These are phyloP conservation scores for Pistacia integerrima DNA, from an alignment of 345 rosid species.

Conservation along the genomic window DNA sequence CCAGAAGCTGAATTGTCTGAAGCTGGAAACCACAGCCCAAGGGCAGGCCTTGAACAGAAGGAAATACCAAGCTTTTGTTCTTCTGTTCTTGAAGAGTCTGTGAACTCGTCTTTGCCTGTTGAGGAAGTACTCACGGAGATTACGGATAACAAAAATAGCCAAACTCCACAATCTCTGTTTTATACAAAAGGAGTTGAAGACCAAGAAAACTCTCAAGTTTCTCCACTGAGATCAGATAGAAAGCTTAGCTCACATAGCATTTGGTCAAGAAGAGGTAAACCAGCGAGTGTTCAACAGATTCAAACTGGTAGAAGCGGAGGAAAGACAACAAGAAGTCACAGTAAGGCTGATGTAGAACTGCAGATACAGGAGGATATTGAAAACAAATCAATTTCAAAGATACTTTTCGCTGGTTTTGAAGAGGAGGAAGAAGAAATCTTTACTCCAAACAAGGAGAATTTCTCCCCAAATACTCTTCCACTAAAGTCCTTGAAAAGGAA, in stretches of 20 bases:
- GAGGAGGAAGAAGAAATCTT: constrained; percentile 57
- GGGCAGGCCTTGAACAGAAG: constrained; percentile 23
- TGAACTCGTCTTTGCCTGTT: constrained; percentile 30
- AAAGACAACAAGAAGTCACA: constrained; percentile 31
- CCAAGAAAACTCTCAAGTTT: constrained; percentile 38
- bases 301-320: constrained; percentile 51
- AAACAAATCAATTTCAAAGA: constrained; percentile 29
- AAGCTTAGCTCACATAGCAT: constrained; percentile 40
- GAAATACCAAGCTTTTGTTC: constrained; percentile 17
- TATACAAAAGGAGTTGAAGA: constrained; percentile 30
- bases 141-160: constrained; percentile 34
- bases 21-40: constrained; percentile 14
- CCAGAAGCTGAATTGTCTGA: constrained; percentile 7
- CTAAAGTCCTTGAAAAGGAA: constrained; percentile 48
- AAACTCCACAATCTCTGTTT: constrained; percentile 35
- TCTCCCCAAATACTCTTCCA: constrained; percentile 58
- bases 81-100: constrained; percentile 33
- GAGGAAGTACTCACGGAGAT: constrained; percentile 28
- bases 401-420: constrained; percentile 35
- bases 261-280: constrained; percentile 87
- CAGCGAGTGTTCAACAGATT: constrained; percentile 52
- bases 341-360: constrained; percentile 33
- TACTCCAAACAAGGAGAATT: constrained; percentile 85
- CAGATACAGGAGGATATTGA: constrained; percentile 28
- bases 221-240: constrained; percentile 32